Conservation (phyloP, 2,329 filamentous ascomycete species). For the Daldinia sp. region DNA sequence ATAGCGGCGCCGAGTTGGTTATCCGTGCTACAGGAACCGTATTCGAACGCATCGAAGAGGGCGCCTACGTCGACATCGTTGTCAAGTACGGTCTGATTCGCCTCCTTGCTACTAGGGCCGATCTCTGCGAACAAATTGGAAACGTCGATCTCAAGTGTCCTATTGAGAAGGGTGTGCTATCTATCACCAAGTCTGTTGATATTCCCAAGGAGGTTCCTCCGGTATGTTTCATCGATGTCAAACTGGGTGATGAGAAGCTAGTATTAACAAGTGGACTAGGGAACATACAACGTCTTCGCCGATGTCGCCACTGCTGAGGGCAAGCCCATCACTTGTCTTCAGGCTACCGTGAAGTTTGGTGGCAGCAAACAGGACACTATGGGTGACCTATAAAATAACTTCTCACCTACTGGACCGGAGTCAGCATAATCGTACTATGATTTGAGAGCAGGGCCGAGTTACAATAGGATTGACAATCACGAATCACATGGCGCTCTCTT, state of each 20-base stretch:
- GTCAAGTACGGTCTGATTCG: conserved; percentile 97
- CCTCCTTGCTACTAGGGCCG: conserved; percentile 81
- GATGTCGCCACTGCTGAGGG: conserved; percentile 83
- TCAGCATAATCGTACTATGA: conserved; percentile 9
- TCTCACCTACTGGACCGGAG: background rate
- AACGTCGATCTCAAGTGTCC: conserved; percentile 93
- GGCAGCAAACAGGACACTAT: conserved; percentile 51
- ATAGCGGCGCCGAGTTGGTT: conserved; percentile 79
- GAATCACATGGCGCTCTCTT: conserved; percentile 40
- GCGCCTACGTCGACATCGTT: conserved; percentile 82
- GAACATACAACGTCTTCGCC: conserved; percentile 88
- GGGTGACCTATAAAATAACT: conserved; percentile 34
- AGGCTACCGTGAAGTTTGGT: conserved; percentile 76
- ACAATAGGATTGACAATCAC: conserved; percentile 29
- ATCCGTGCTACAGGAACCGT: conserved; percentile 86
- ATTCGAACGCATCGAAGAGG: conserved; percentile 76
- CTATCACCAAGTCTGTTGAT: conserved; percentile 83
- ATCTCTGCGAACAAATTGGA: conserved; percentile 89
- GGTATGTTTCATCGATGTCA: conserved; percentile 65
- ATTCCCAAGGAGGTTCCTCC: conserved; percentile 89
- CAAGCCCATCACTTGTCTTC: conserved; percentile 86
- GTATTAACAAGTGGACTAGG: conserved; percentile 62
- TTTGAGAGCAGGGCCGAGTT: conserved; percentile 17
- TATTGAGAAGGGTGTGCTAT: conserved; percentile 80
- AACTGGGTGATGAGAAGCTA: background rate